Evolutionary conservation across 1,139 yeast genomes (phyloP).

Genomic region (Kluyveromyces sp.): DNA sequence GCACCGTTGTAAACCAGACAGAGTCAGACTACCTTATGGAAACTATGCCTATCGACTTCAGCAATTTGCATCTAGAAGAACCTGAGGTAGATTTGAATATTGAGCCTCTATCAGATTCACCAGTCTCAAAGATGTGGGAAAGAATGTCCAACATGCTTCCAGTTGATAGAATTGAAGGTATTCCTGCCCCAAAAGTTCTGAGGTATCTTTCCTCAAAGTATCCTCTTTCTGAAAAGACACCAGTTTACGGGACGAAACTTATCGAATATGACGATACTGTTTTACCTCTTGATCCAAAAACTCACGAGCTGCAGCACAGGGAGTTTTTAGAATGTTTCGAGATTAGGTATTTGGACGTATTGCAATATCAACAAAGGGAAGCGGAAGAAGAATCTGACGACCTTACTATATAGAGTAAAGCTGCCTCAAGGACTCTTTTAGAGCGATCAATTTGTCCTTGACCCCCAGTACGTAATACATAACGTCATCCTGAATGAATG

Average conservation of each 20-base stretch:
- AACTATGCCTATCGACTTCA: neutral
- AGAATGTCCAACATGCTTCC: conserved; percentile 12
- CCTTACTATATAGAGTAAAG: conserved; percentile 3
- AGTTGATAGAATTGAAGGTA: conserved; percentile 15
- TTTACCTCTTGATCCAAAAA: conserved; percentile 19
- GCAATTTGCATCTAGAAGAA: neutral
- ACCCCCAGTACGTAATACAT: conserved; percentile 22
- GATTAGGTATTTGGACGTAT: conserved; percentile 14
- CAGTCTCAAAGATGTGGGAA: neutral
- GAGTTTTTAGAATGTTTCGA: conserved; percentile 19
- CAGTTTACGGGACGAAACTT: conserved; percentile 22
- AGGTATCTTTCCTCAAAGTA: conserved; percentile 21
- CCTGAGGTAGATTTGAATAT: neutral
- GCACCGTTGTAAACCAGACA: neutral
- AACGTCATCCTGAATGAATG: conserved; percentile 16
- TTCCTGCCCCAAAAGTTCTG: conserved; percentile 22
- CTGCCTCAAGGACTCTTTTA: conserved; percentile 11
- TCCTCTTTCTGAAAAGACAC: conserved; percentile 19
- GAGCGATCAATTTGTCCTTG: conserved; percentile 17
- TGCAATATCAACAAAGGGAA: conserved; percentile 5
- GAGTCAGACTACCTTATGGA: neutral
- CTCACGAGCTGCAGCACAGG: conserved; percentile 14
- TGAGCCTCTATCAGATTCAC: neutral
- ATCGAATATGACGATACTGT: conserved; percentile 22
- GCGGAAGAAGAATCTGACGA: conserved; percentile 7